phyloP scores from a whole-genome alignment of 2,329 filamentous ascomycete genomes.

The Emergomyces pasteurianus region DNA sequence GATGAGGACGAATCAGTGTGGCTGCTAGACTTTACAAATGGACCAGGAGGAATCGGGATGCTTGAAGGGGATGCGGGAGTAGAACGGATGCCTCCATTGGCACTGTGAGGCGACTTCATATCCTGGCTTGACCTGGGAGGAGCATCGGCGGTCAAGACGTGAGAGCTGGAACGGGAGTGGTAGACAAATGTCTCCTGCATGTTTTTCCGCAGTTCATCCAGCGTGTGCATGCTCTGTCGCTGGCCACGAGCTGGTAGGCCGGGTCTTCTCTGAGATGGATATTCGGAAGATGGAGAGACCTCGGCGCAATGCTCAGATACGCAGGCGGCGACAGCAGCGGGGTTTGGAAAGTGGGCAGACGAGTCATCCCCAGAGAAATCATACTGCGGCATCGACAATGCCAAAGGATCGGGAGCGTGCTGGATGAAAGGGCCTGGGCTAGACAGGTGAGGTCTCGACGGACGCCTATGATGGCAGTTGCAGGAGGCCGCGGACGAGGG shows the following conservation, averaged over 20 bases:
- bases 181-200: conserved; percentile 32
- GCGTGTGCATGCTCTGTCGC: conserved; percentile 25
- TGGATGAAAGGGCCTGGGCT: conserved; percentile 11
- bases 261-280: conserved; percentile 4
- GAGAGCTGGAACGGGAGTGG: conserved; percentile 12
- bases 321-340: conserved; percentile 7
- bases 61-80: conserved; percentile 12
- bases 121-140: neutral
- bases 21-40: neutral
- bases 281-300: neutral
- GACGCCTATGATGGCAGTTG: conserved; percentile 17
- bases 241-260: conserved; percentile 14
- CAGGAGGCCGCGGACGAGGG: conserved; percentile 19
- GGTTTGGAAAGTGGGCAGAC: conserved; percentile 9
- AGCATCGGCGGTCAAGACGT: conserved; percentile 1
- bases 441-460: conserved; percentile 15
- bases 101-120: neutral
- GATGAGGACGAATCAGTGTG: conserved; percentile 2
- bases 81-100: conserved; percentile 5
- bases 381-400: conserved; percentile 4
- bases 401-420: conserved; percentile 8
- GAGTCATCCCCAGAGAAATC: conserved; percentile 10
- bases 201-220: conserved; percentile 30
- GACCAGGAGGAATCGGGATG: conserved; percentile 32
- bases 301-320: neutral